These are phyloP conservation scores for Nakaseomyces bracarensis DNA, from an alignment of 1,139 yeast genomes.

Conservation along the genomic window DNA sequence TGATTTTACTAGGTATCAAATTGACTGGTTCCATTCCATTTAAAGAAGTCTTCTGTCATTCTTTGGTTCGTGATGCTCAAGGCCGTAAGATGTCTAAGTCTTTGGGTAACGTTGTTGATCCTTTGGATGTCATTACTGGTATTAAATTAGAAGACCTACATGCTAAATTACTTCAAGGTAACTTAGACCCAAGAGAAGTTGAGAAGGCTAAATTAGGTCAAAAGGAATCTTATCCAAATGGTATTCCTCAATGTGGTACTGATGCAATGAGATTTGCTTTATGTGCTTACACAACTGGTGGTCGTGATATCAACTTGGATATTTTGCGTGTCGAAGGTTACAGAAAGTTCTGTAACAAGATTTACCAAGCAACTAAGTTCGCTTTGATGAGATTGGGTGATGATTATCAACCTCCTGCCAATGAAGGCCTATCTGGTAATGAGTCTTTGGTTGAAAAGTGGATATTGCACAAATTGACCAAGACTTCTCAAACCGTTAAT, in stretches of 20 bases:
- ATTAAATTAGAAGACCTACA: conserved; percentile 73
- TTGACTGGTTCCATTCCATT: conserved; percentile 89
- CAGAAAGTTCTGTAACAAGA: conserved; percentile 98
- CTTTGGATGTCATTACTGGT: conserved; percentile 88
- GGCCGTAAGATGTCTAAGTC: conserved; percentile 99
- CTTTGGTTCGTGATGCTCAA: conserved; percentile 97
- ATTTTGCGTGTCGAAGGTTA: conserved; percentile 96
- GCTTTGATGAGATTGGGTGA: conserved; percentile 89
- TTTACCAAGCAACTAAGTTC: conserved; percentile 96
- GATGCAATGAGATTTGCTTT: conserved; percentile 96
- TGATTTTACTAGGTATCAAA: conserved; percentile 86
- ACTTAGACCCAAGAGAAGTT: conserved; percentile 83
- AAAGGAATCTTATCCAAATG: conserved; percentile 83
- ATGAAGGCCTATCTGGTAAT: conserved; percentile 55
- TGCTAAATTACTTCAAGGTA: conserved; percentile 68
- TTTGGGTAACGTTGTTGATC: conserved; percentile 92
- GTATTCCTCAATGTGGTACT: conserved; percentile 99
- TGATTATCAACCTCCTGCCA: conserved; percentile 73
- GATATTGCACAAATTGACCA: conserved; percentile 82
- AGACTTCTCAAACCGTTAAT: conserved; percentile 57
- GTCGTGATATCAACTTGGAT: conserved; percentile 94
- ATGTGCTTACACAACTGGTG: conserved; percentile 98
- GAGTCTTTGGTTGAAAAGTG: conserved; percentile 93
- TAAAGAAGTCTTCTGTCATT: conserved; percentile 95
- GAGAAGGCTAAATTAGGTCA: conserved; percentile 86